Evolutionary conservation across 2,329 filamentous ascomycete species (phyloP), one percentile per base, ranked within the genome.

Genomic region (Emericellopsis cladophorae): DNA sequence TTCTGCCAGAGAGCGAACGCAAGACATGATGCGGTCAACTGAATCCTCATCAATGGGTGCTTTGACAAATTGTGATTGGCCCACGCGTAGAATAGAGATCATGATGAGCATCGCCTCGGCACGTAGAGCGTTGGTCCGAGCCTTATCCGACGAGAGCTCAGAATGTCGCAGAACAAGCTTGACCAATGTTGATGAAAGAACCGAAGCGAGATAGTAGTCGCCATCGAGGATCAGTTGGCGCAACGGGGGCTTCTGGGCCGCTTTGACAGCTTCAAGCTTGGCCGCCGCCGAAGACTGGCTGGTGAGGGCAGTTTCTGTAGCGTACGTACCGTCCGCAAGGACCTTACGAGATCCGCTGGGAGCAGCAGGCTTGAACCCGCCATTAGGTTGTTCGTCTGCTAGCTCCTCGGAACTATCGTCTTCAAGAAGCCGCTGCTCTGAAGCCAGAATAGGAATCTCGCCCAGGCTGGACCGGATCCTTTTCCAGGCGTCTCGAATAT

Each of bases 51-150:
- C 92, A 48, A 98, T 96, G 3, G 88, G 85, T 2, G 87, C 84
- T 68, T 96, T 96, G 56, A 94, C 92, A 51, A 98, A 98, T 48
- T 95, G 87, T n/a, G 90, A 96, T 64, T 98, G 92, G 33, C 92
- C 92, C 45, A 95, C 92, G 39, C 92, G 88, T 49, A 98, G 87
- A 50, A 98, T 93, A 5, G 92, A 96, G 52, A 98, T 95, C 89
- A 96, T 95, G 58, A 98, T 96, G 40, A 98, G 74, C 92, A 98
- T 98, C 36, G 92, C 92, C 62, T 98, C 92, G 4, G 92, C 92
- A 39, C 87, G 83, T 22, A 98, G 74, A 24, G 90, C 89, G 53
- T 98, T 98, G 24, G 90, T 96, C 32, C 92, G 82, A 35, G 85
- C 84, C 35, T 72, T 64, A 52, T 95, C 90, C 21, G 82, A 69